These are phyloP conservation scores for Puccinia novopanici DNA, from an alignment of 1,284 basidiomycete genomes.

Conservation along the genomic window DNA sequence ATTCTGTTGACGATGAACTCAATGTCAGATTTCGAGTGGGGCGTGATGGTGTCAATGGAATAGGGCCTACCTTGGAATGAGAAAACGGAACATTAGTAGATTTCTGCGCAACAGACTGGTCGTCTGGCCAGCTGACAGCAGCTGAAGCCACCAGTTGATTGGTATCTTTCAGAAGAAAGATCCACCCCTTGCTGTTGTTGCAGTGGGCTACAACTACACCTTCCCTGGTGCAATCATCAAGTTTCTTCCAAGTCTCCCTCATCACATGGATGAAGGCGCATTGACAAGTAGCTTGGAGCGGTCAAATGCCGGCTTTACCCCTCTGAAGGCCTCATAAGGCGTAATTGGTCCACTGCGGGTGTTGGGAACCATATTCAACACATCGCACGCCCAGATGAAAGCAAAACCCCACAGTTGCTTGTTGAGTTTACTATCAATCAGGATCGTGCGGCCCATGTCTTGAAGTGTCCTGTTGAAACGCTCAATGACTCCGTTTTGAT, in stretches of 20 bases:
- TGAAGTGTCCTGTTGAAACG: no score
- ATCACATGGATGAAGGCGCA: background rate
- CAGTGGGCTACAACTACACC: background rate
- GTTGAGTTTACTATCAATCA: background rate
- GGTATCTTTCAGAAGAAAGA: no score
- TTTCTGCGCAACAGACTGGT: no score
- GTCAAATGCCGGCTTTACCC: background rate
- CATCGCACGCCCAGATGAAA: no score
- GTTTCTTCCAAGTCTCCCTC: background rate
- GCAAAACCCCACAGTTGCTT: no score
- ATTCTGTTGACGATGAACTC: background rate
- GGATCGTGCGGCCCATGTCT: no score
- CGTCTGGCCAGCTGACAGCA: no score
- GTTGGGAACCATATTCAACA: background rate
- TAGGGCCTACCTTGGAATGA: no score
- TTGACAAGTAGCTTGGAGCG: background rate
- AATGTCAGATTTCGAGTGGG: background rate
- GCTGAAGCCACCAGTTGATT: no score
- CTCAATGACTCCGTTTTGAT: background rate
- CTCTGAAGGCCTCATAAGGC: no score
- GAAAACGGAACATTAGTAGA: no score
- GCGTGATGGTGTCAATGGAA: background rate
- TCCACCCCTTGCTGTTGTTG: no score
- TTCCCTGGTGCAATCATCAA: background rate
- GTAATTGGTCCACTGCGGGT: background rate